Evolutionary conservation across 164 flowering plant genomes (phyloP), one percentile per base, ranked within the genome.

Genomic region (Tetracentron sinense): DNA sequence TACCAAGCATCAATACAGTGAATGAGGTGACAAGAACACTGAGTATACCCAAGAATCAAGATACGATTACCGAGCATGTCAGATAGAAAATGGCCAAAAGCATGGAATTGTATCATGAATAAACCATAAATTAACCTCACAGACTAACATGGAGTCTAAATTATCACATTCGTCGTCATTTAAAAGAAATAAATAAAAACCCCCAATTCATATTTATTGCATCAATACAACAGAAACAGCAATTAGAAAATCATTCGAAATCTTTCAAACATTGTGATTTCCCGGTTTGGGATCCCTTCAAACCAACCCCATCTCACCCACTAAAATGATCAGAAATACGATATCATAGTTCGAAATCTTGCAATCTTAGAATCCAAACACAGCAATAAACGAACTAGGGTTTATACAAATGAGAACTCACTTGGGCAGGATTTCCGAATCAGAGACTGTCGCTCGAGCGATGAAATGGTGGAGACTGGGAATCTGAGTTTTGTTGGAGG

Each of bases 391-490:
- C 17, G 21, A 49, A 21, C 25, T 17, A 49, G 8, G 26, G 53
- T 49, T 22, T 49, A 21, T 1, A 20, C 7, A 21, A 26, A 49
- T 49, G 46, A 33, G 25, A 62, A n/a, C 65, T 51, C 23, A 54
- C 58, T 63, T 60, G 7, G 52, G 26, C 1, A 35, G 17, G 27
- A 19, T 63, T 14, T 54, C 52, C 19, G 42, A 28, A 16, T 44
- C 42, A 29, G 42, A 31, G 20, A 54, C 46, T 10, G 65, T 14
- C 47, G 57, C 57, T 6, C 38, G 29, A 23, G 48, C 47, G 29
- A 62, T 51, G 57, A 51, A 51, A 21, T 33, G 57, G 12, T 42
- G 57, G 65, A 51, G 57, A 8, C 44, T 33, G 44, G 21, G 65
- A 25, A 21, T 28, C 16, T 62, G 38, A 30, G 57, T 16, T 17